Base-by-base conservation (phyloP, 768 basidiomycete genomes). In the Mycena alexandri region DNA sequence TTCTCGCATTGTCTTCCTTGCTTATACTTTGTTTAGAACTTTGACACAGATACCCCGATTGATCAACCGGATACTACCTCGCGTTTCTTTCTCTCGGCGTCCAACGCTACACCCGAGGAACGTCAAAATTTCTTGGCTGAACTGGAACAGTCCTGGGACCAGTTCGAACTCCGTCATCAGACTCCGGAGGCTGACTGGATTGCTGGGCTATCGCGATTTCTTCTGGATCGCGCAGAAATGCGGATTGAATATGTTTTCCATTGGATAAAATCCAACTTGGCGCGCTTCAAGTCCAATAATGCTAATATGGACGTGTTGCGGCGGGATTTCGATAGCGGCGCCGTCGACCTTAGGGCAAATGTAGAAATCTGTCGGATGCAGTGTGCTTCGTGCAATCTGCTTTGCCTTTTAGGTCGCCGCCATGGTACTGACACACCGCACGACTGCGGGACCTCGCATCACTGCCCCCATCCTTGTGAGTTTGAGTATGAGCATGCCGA, bases 211-310 rank as follows among this genome's bases (percentile, higher is more conserved):
- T 75, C 78, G 0, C 25, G 57, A 2, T 78, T 84, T 68, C 76
- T 90, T 7, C 73, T 78, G 5, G 68, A 59, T 6, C 69, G 85
- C 1, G 82, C 80, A 5, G 76, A 84, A 34, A 51, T 76, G 61
- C 81, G 89, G 19, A 74, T 87, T 11, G 70, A 76, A 5, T 83
- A 86, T 63, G 86, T 90, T 21, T 75, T 74, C 2, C 76, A 78
- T 64, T 90, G 89, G 89, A 73, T 90, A 13, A 70, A 76, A 8
- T 72, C 79, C 21, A 90, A 90, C 63, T 70, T 84, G 10, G 56
- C 78, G 0, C 81, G 86, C 0, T 89, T 90, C 75, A 79, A 80
- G 50, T 77, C 75, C 21, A 72, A 73, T 38, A 77, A 86, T 55
- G 79, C 87, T 1, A 76, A 80, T 38, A 80, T 89, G 22, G 82